phyloP scores from a whole-genome alignment of 306 rosid species.

The Trichosanthes truncata region DNA sequence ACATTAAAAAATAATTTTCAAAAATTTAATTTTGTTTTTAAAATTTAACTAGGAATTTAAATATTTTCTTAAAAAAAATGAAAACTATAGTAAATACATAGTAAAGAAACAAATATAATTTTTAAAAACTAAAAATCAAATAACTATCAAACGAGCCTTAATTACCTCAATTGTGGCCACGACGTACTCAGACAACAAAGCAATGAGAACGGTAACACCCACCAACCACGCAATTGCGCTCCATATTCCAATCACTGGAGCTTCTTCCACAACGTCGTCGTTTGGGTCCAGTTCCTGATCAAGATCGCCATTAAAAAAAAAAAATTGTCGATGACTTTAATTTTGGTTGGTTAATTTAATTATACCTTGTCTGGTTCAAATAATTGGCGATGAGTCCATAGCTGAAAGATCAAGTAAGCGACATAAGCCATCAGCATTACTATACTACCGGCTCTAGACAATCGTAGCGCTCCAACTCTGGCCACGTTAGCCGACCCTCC shows the following conservation, averaged over 20 bases:
- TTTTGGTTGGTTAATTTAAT: background rate
- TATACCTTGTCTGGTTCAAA: slow-evolving; percentile 54
- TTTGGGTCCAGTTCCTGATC: slow-evolving; percentile 31
- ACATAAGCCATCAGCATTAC: slow-evolving; percentile 60
- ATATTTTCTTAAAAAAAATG: too few species aligned
- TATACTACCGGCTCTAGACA: slow-evolving; percentile 68
- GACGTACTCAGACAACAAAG: slow-evolving; percentile 76
- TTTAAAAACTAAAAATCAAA: too few species aligned
- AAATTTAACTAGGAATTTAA: too few species aligned
- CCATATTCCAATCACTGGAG: slow-evolving; percentile 61
- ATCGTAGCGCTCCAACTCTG: slow-evolving; percentile 23
- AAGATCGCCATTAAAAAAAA: background rate
- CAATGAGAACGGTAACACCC: slow-evolving; percentile 60
- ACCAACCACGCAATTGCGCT: slow-evolving; percentile 66
- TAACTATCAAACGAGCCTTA: too few species aligned
- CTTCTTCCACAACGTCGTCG: slow-evolving; percentile 28
- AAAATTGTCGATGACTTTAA: background rate
- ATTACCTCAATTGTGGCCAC: slow-evolving; percentile 79
- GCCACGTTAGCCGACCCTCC: slow-evolving; percentile 19
- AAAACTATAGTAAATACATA: too few species aligned
- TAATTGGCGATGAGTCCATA: slow-evolving; percentile 62
- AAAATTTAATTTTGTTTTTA: too few species aligned
- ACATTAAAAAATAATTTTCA: too few species aligned
- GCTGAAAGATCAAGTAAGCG: slow-evolving; percentile 57
- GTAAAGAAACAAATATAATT: too few species aligned